A percentile compares a stretch with the other conserved stretches of the same genome.
These are phyloP conservation scores for Nitzschia sp. DNA, from an alignment of 108 stramenopile species.

Conservation along the genomic window DNA sequence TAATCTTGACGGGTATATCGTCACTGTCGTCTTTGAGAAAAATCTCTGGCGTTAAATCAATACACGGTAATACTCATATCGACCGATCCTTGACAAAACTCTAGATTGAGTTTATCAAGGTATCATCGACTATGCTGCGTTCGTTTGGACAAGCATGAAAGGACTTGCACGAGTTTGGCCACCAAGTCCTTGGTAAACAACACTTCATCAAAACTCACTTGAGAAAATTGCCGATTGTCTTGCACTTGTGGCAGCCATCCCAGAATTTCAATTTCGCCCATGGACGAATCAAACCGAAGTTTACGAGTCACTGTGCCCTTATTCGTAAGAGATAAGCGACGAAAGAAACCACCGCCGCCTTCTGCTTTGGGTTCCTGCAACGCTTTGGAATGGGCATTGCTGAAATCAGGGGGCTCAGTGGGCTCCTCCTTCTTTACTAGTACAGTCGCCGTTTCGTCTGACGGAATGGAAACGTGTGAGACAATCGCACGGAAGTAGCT, in stretches of 20 bases:
- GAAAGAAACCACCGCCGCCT: neutral
- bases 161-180: neutral
- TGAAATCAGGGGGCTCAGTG: no score
- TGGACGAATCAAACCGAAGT: constrained; percentile 10
- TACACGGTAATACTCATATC: no score
- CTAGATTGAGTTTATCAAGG: no score
- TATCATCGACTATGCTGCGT: no score
- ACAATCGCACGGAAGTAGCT: no score
- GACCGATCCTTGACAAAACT: no score
- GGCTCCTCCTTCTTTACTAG: no score
- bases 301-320: no score
- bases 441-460: no score
- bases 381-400: no score
- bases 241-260: constrained; percentile 15
- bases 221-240: constrained; percentile 5
- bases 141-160: neutral
- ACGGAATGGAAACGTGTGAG: no score
- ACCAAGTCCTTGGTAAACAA: neutral
- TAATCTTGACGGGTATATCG: constrained; percentile 46
- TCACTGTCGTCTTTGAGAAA: constrained; percentile 46
- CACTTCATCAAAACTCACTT: constrained; percentile 18
- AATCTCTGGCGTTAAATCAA: constrained; percentile 96
- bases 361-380: no score
- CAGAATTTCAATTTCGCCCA: neutral
- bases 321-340: neutral